phyloP scores from a whole-genome alignment of 228 moss, liverwort and hornwort genomes.

The Sphagnum magellanicum region DNA sequence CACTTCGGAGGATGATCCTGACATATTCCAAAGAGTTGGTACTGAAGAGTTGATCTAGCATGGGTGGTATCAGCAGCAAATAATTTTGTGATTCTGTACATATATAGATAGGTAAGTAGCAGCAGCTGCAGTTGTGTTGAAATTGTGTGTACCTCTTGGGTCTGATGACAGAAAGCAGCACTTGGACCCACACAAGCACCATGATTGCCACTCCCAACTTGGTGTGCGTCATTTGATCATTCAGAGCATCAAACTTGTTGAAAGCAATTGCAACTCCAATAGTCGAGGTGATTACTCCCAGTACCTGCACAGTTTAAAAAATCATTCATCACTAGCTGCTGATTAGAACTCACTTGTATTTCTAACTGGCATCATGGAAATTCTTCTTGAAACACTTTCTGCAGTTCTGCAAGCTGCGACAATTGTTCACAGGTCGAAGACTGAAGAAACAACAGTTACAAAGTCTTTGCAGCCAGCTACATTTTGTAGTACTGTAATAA shows the following conservation, averaged over 20 bases:
- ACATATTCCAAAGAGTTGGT: neutral
- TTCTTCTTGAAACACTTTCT: no score
- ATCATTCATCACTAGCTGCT: neutral
- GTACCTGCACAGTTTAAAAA: neutral
- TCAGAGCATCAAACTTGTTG: conserved; percentile 7
- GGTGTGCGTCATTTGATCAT: neutral
- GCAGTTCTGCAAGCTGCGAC: neutral
- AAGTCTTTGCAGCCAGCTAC: neutral
- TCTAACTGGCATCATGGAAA: neutral
- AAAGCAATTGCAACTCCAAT: conserved; percentile 3
- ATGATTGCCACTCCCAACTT: conserved; percentile 8
- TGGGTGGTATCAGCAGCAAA: neutral
- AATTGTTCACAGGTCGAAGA: neutral
- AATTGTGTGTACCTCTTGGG: conserved; percentile 4
- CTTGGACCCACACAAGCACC: conserved; percentile 7
- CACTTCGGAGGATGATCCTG: neutral
- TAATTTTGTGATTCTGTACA: neutral
- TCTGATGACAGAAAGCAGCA: conserved; percentile 1
- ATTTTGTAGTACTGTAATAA: neutral
- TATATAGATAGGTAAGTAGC: neutral
- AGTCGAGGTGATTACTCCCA: conserved; percentile 4
- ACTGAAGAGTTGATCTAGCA: neutral
- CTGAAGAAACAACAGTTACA: no score
- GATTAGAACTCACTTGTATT: neutral
- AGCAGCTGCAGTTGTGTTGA: neutral